Base-by-base conservation (phyloP, 805 yeast genomes). In the Kuraishia borneana region DNA sequence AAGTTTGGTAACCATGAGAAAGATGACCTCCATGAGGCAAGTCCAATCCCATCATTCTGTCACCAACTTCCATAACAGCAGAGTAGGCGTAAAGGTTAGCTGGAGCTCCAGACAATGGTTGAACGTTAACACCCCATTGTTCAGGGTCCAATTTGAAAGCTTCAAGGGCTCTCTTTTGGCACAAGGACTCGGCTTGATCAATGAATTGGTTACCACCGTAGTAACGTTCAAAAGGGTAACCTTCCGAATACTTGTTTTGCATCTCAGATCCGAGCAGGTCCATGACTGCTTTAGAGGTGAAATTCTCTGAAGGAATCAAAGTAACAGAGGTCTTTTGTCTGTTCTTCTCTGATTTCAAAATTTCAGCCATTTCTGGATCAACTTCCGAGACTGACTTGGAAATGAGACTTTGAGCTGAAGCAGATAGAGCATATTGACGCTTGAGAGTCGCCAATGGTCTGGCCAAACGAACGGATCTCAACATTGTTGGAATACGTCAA, bases 11-110 rank as follows among this genome's bases (percentile, higher is more conserved):
- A 47, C 98, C 98, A 56, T 89, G 98, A 29, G 95, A 83, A 56
- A 89, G 73, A 59, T 89, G 98, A 45, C 98, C 98, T 50, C 98
- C 98, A 51, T 89, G 96, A 40, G 98, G 97, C 54, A 89, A 73
- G 58, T 89, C 97, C 43, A 89, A 73, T 49, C 98, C 98, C 98
- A 89, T 89, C 44, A 89, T 61, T 58, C 97, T 76, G 51, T 87
- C 97, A 44, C 87, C 92, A 33, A 82, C 85, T 48, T 82, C 80
- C 73, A 89, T 61, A 32, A 89, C 60, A 21, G 96, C 94, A 37
- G 87, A 83, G 61, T 89, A 89, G 22, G 87, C 87, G 49, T 89
- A 84, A 57, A 89, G 70, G 61, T 89, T 89, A 36, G 97, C 97
- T 44, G 97, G 96, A 5, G 96, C 88, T 42, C 98, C 98, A 36